Percentiles rank a stretch among this genome's conserved stretches.
Conservation (phyloP, 345 rosid species). For the Pistacia vera region DNA sequence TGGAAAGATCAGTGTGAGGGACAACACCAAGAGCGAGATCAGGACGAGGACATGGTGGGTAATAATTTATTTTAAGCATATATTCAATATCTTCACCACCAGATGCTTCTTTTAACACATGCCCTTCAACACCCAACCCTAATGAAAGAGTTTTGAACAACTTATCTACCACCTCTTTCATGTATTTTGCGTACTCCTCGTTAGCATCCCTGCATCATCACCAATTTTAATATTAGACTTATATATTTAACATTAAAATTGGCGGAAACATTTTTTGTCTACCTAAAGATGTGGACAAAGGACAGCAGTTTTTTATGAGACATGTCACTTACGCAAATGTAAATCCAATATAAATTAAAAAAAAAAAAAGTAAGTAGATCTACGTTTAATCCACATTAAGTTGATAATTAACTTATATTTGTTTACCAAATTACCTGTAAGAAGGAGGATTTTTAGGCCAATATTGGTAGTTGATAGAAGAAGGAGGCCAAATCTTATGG, state of each 20-base stretch:
- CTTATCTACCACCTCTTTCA: slow-evolving; percentile 52
- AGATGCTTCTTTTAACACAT: slow-evolving; percentile 46
- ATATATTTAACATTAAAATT: no score
- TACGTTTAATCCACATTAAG: no score
- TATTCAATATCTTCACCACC: slow-evolving; percentile 72
- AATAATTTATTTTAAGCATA: slow-evolving; percentile 80
- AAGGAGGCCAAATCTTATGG: slow-evolving; percentile 80
- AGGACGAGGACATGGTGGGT: slow-evolving; percentile 91
- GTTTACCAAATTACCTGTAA: slow-evolving; percentile 48
- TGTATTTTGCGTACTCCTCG: slow-evolving; percentile 61
- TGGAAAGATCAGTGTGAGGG: slow-evolving; percentile 80
- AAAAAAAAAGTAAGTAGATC: no score
- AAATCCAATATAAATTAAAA: no score
- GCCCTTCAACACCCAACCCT: slow-evolving; percentile 62
- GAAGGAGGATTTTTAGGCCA: slow-evolving; percentile 80
- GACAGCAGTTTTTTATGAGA: no score
- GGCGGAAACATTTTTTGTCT: neutral
- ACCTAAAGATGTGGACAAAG: neutral
- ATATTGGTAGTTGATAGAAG: slow-evolving; percentile 50
- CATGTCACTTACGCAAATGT: no score
- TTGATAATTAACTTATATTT: no score
- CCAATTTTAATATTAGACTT: no score
- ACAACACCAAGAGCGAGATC: slow-evolving; percentile 80
- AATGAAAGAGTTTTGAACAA: slow-evolving; percentile 47
- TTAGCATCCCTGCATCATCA: slow-evolving; percentile 57